phyloP scores from a whole-genome alignment of 2,329 filamentous ascomycete genomes.

The Aspergillus novofumigatus region DNA sequence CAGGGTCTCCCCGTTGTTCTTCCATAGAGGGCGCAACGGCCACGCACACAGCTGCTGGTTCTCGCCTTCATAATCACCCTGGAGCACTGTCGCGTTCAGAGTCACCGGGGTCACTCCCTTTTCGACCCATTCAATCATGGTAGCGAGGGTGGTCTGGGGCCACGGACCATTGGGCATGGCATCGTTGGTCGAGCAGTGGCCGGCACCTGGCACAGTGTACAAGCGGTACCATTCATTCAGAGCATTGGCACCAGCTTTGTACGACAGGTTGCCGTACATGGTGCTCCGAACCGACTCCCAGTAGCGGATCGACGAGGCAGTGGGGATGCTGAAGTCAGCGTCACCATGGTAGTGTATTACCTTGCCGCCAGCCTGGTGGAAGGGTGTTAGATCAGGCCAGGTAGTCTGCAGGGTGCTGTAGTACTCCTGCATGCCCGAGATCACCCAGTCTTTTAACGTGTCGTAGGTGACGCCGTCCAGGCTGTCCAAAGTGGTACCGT shows the following conservation, averaged over 20 bases:
- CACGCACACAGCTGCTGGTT: constrained; percentile 19
- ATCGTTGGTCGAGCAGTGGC: constrained; percentile 45
- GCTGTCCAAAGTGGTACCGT: constrained; percentile 39
- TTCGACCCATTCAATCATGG: constrained; percentile 50
- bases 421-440: constrained; percentile 43
- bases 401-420: constrained; percentile 50
- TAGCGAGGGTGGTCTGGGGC: constrained; percentile 42
- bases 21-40: constrained; percentile 20
- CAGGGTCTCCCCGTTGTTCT: constrained; percentile 5
- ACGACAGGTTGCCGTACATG: constrained; percentile 43
- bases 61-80: constrained; percentile 14
- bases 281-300: constrained; percentile 48
- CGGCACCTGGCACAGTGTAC: constrained; percentile 50
- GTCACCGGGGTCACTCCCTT: constrained; percentile 39
- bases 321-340: constrained; percentile 48
- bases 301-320: constrained; percentile 52
- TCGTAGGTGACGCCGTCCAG: constrained; percentile 48
- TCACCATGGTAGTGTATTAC: constrained; percentile 55
- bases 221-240: constrained; percentile 51
- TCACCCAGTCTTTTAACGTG: constrained; percentile 51
- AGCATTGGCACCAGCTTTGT: constrained; percentile 37
- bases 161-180: constrained; percentile 37
- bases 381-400: constrained; percentile 25
- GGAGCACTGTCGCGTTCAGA: constrained; percentile 36
- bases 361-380: constrained; percentile 43